phyloP scores from a whole-genome alignment of 1,284 basidiomycete species.

The Naganishia cerealis region DNA sequence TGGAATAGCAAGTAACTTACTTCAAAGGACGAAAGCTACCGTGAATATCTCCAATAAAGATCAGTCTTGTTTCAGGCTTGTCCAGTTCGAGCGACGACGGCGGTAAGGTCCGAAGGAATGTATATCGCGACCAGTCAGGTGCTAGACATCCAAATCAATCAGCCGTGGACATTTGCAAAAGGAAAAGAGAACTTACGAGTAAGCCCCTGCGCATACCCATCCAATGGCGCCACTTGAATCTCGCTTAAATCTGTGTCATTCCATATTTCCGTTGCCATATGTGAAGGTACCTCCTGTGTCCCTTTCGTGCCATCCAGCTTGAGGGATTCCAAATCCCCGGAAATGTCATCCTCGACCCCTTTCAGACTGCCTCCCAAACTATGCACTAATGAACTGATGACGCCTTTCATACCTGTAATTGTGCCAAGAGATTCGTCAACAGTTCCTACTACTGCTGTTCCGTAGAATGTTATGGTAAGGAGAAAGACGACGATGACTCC shows the following conservation, averaged over 20 bases:
- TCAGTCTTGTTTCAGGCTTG: slow-evolving; percentile 57
- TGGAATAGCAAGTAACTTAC: slow-evolving; percentile 56
- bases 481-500: slow-evolving; percentile 49
- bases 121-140: slow-evolving; percentile 49
- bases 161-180: not conserved
- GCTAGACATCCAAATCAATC: not conserved
- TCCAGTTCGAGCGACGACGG: slow-evolving; percentile 38
- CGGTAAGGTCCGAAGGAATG: slow-evolving; percentile 45
- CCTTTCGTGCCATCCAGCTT: not conserved
- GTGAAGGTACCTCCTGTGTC: not conserved
- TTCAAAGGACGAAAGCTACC: slow-evolving; percentile 69
- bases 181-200: slow-evolving; percentile 27
- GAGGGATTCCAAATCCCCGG: slow-evolving; percentile 32
- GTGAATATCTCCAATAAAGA: slow-evolving; percentile 81
- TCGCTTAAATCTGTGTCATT: slow-evolving; percentile 7
- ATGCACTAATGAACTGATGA: slow-evolving; percentile 35
- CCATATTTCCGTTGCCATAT: slow-evolving; percentile 2
- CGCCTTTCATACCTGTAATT: slow-evolving; percentile 3
- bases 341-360: slow-evolving; percentile 35
- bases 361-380: slow-evolving; percentile 39
- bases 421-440: not conserved
- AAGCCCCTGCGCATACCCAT: slow-evolving; percentile 20
- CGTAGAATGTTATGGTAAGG: slow-evolving; percentile 43
- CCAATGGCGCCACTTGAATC: slow-evolving; percentile 11
- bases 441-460: slow-evolving; percentile 33